Evolutionary conservation across 1,284 basidiomycete species (phyloP).

Genomic region (Chondrostereum purpureum): DNA sequence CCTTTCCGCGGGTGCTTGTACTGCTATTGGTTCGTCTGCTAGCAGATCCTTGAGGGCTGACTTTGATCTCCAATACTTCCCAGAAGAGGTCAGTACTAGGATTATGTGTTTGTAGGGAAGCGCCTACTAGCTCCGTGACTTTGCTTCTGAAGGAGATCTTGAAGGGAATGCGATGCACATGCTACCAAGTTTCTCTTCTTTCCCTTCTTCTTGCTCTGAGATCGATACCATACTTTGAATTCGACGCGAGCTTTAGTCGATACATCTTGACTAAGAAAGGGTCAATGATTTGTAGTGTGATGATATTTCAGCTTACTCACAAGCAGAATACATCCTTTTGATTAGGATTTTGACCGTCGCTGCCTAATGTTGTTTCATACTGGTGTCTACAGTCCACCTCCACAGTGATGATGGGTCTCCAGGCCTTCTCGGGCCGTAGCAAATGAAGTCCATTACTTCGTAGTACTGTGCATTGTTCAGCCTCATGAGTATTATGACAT

Average conservation of each 20-base stretch:
- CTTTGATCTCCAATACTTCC: not conserved
- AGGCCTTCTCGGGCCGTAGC: constrained; percentile 1
- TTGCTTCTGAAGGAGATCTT: not conserved
- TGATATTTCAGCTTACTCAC: not conserved
- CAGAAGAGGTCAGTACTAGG: too few relatives aligned
- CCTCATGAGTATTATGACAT: too few relatives aligned
- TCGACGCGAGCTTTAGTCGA: not conserved
- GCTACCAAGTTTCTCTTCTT: constrained; percentile 2
- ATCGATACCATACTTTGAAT: constrained; percentile 3
- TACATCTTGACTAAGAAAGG: not conserved
- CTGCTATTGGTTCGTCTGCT: not conserved
- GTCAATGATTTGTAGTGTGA: too few relatives aligned
- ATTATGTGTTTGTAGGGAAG: not conserved
- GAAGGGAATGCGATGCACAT: not conserved
- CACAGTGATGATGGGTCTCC: constrained; percentile 2
- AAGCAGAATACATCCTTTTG: not conserved
- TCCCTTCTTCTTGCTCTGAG: not conserved
- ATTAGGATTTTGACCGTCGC: constrained; percentile 1
- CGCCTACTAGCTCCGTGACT: not conserved
- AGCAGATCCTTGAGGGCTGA: constrained; percentile 1
- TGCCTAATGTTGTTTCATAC: not conserved
- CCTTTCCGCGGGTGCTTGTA: not conserved
- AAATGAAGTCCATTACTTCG: constrained; percentile 2
- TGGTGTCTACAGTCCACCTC: not conserved
- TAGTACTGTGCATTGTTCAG: too few relatives aligned